Evolutionary conservation across 2,329 filamentous ascomycete species (phyloP).

Genomic region (Akanthomyces uredinophilus): DNA sequence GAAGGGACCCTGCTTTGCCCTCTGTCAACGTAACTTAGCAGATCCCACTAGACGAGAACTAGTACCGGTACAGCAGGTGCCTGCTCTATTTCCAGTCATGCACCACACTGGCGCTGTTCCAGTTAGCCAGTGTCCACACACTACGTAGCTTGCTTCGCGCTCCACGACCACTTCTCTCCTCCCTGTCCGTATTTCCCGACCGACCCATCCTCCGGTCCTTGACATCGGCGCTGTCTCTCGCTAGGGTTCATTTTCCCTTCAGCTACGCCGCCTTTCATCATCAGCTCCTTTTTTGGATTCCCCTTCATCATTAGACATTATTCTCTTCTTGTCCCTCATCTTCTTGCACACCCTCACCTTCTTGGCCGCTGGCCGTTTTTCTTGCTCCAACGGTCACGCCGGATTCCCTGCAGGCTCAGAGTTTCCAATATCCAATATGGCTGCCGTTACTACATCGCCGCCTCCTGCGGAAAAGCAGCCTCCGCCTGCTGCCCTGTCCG

Average conservation of each 20-base stretch:
- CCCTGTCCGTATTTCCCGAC: slow-evolving; percentile 9
- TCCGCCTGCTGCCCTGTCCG: slow-evolving; percentile 25
- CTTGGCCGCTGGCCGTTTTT: slow-evolving; percentile 1
- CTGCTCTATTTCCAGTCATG: neutral
- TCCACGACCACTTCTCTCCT: neutral
- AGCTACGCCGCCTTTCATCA: slow-evolving; percentile 6
- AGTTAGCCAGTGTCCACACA: too few species aligned
- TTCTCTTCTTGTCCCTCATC: neutral
- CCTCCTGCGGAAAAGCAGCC: slow-evolving; percentile 30
- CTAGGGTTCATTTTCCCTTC: slow-evolving; percentile 1
- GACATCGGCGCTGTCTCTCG: slow-evolving; percentile 4
- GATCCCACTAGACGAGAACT: neutral
- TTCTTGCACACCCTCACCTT: neutral
- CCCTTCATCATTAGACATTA: slow-evolving; percentile 4
- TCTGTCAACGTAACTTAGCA: neutral
- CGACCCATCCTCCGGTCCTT: slow-evolving; percentile 8
- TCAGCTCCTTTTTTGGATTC: slow-evolving; percentile 10
- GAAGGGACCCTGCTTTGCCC: neutral
- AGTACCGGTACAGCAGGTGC: neutral
- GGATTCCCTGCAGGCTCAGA: slow-evolving; percentile 15
- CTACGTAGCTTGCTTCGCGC: neutral
- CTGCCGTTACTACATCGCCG: slow-evolving; percentile 27
- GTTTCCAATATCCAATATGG: slow-evolving; percentile 14
- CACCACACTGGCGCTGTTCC: neutral
- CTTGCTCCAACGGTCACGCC: slow-evolving; percentile 1